Conservation (phyloP, 108 stramenopile genomes). For the Nannochloropsis oceanica region DNA sequence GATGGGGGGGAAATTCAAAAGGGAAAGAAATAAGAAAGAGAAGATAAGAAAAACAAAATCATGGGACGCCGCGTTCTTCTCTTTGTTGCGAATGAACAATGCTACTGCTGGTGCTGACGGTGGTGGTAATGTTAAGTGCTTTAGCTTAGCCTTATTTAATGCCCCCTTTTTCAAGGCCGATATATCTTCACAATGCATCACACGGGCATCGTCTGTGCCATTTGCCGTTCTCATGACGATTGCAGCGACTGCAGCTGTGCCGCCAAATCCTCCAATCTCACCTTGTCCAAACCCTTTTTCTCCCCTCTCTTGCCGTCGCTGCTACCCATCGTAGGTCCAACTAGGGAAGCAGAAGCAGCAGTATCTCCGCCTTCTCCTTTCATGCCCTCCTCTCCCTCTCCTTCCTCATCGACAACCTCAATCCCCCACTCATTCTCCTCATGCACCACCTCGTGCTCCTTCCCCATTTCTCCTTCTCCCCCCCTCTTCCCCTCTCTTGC, state of each 20-base stretch:
- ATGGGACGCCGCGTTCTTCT: too few relatives aligned
- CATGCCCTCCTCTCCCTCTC: neutral
- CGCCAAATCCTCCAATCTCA: neutral
- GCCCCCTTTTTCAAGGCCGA: too few relatives aligned
- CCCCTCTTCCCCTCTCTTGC: neutral
- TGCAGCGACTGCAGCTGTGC: neutral
- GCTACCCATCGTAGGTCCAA: too few relatives aligned
- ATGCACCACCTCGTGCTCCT: neutral
- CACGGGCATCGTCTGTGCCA: too few relatives aligned
- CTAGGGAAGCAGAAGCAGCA: neutral
- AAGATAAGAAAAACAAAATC: too few relatives aligned
- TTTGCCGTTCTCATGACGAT: neutral
- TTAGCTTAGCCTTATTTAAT: too few relatives aligned
- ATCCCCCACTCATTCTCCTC: slow-evolving; percentile 9
- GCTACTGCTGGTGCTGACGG: too few relatives aligned
- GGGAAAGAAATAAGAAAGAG: too few relatives aligned
- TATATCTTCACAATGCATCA: too few relatives aligned
- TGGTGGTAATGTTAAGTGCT: too few relatives aligned
- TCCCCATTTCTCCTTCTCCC: neutral
- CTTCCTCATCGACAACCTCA: neutral
- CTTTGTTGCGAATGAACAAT: too few relatives aligned
- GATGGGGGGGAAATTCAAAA: too few relatives aligned
- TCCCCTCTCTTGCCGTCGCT: neutral
- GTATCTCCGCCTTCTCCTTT: neutral
- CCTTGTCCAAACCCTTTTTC: neutral